Base-by-base conservation (phyloP, 768 basidiomycete species). In the Cyathus striatus region DNA sequence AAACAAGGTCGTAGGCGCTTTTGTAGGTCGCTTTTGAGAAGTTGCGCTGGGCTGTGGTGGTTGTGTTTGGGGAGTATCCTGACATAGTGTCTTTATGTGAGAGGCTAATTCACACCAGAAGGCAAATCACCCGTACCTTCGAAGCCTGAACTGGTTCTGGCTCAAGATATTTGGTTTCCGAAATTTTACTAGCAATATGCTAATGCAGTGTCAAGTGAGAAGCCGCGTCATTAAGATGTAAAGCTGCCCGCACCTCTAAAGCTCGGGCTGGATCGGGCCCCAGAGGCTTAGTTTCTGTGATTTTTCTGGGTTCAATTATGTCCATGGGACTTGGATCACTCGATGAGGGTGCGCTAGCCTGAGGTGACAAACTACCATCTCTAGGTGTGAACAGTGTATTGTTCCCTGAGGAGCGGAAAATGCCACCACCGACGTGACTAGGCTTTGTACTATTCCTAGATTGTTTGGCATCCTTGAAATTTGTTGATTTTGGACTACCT, bases 331-430 rank as follows among this genome's bases (percentile, higher is more conserved):
- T 32, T 12, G 16, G 2, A n/a, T 40, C 17, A n/a, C 25, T 38
- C 3, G 38, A 14, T 32, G 16, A 7, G 25, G 26, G 13, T 16
- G 17, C 14, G 32, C 7, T 12, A n/a, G 42, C 16, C 9, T 22
- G 30, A 12, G 17, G 42, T 22, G 36, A 16, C 23, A 21, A 10
- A 17, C 21, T 24, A 34, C 5, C 22, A 26, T 38, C 40, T 34
- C 40, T 3, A 40, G 30, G 12, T 51, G 69, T 54, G 47, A 89
- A 75, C 7, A 88, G 58, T 2, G 75, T 82, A 34, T 72, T 76
- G 14, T 75, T 65, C 1, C 87, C 88, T 10, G 78, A 71, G 2
- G 70, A 62, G 21, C 79, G 75, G 63, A 90, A 86, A 40, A 90
- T 83, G 0, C 86, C 87, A 6, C 86, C 87, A 1, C 83, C 79